Percentiles rank a stretch among this genome's conserved stretches.
Evolutionary conservation across 306 rosid species (phyloP).

Genomic region (Cicer judaicum): DNA sequence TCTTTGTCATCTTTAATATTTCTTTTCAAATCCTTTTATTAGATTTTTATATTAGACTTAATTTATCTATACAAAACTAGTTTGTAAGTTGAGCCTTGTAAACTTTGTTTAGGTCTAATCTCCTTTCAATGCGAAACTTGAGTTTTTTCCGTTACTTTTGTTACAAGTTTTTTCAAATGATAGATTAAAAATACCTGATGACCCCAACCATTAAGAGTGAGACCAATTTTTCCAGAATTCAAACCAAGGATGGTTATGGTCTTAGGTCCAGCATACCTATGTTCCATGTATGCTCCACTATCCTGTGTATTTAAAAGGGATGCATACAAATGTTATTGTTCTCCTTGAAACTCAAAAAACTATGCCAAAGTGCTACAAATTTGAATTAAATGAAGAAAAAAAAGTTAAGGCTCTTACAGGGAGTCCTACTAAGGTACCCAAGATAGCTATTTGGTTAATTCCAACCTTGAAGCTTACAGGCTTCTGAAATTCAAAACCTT

Average conservation of each 20-base stretch:
- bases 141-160: no score
- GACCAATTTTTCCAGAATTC: constrained; percentile 74
- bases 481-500: constrained; percentile 59
- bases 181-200: constrained; percentile 57
- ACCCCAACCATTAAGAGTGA: constrained; percentile 82
- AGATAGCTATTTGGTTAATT: constrained; percentile 60
- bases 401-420: constrained; percentile 67
- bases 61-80: no score
- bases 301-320: constrained; percentile 57
- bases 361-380: background rate
- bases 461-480: constrained; percentile 55
- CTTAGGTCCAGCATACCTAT: constrained; percentile 82
- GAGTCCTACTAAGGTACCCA: constrained; percentile 73
- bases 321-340: background rate
- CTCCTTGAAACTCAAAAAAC: constrained; percentile 17
- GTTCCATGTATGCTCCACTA: constrained; percentile 98
- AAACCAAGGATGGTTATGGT: constrained; percentile 66
- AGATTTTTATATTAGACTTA: no score
- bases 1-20: background rate
- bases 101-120: no score
- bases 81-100: no score
- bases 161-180: background rate
- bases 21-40: background rate
- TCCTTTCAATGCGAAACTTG: no score
- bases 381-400: constrained; percentile 14